Percentiles rank a stretch among this genome's conserved stretches.
phyloP scores from a whole-genome alignment of 2,329 filamentous ascomycete species.

The Penicillium corylophilum region DNA sequence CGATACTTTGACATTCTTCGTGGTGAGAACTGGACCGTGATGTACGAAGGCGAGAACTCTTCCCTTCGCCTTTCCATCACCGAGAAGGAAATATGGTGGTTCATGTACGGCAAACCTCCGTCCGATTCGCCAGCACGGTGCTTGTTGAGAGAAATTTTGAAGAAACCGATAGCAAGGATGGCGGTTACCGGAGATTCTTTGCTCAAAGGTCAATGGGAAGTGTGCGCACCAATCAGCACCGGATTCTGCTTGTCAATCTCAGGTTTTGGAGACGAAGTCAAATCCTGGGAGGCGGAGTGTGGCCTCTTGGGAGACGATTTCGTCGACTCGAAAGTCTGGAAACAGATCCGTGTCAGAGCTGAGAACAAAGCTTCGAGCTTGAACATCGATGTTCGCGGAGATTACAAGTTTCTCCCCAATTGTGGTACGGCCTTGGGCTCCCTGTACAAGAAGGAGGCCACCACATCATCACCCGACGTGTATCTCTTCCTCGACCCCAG shows the following conservation, averaged over 20 bases:
- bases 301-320: conserved; percentile 42
- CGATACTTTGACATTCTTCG: conserved; percentile 31
- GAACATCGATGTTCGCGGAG: conserved; percentile 47
- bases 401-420: conserved; percentile 52
- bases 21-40: conserved; percentile 31
- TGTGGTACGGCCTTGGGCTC: conserved; percentile 59
- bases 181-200: conserved; percentile 30
- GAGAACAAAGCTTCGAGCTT: conserved; percentile 27
- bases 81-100: conserved; percentile 43
- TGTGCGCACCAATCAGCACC: conserved; percentile 43
- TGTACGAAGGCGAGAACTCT: conserved; percentile 28
- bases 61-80: conserved; percentile 29
- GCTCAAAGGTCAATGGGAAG: conserved; percentile 45
- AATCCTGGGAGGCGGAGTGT: conserved; percentile 41
- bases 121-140: conserved; percentile 39
- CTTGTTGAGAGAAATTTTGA: conserved; percentile 43
- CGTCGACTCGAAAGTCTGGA: conserved; percentile 45
- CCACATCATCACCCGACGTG: conserved; percentile 29
- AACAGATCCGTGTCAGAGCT: conserved; percentile 42
- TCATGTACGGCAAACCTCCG: conserved; percentile 48
- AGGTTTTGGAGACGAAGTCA: conserved; percentile 32
- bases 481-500: conserved; percentile 61
- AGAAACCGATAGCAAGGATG: conserved; percentile 51
- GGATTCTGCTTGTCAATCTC: conserved; percentile 37
- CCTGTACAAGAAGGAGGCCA: conserved; percentile 50